phyloP scores from a whole-genome alignment of 2,329 filamentous ascomycete species.

The Xylariaceae sp. region DNA sequence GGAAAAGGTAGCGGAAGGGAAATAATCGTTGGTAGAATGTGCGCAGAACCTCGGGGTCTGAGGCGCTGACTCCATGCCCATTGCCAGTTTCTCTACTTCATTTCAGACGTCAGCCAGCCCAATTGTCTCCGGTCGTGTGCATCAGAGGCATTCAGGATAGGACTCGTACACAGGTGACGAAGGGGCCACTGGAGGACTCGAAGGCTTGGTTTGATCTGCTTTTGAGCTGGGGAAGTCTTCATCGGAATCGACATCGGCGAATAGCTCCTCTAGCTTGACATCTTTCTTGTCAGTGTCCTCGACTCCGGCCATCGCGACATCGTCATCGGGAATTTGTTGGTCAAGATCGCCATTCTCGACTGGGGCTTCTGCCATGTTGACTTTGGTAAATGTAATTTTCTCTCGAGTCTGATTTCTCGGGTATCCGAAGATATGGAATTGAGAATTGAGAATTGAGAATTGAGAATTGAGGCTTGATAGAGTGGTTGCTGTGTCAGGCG shows the following conservation, averaged over 20 bases:
- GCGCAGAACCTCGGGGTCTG: constrained; percentile 79
- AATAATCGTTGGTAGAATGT: constrained; percentile 95
- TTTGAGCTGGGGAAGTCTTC: constrained; percentile 54
- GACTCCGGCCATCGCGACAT: constrained; percentile 39
- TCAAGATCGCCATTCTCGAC: constrained; percentile 26
- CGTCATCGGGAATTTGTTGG: constrained; percentile 29
- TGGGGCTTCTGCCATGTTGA: constrained; percentile 33
- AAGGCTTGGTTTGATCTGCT: constrained; percentile 35
- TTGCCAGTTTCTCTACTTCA: constrained; percentile 33
- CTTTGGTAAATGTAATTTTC: constrained; percentile 29
- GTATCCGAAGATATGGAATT: constrained; percentile 37
- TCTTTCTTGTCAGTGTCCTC: constrained; percentile 36
- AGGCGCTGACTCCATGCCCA: constrained; percentile 41
- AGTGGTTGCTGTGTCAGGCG: background rate
- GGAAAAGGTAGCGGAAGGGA: constrained; percentile 89
- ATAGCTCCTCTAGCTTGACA: constrained; percentile 54
- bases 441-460: background rate
- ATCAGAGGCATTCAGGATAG: background rate
- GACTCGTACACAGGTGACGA: constrained; percentile 40
- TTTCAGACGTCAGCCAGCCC: constrained; percentile 15
- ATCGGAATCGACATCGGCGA: constrained; percentile 53
- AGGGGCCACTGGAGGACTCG: constrained; percentile 40
- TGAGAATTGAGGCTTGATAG: background rate
- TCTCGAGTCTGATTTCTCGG: constrained; percentile 21
- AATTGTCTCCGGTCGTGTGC: background rate